A percentile compares a stretch with the other conserved stretches of the same genome.
Conservation (phyloP, 225 moss, liverwort and hornwort species). For the Thuidium tamariscinum region DNA sequence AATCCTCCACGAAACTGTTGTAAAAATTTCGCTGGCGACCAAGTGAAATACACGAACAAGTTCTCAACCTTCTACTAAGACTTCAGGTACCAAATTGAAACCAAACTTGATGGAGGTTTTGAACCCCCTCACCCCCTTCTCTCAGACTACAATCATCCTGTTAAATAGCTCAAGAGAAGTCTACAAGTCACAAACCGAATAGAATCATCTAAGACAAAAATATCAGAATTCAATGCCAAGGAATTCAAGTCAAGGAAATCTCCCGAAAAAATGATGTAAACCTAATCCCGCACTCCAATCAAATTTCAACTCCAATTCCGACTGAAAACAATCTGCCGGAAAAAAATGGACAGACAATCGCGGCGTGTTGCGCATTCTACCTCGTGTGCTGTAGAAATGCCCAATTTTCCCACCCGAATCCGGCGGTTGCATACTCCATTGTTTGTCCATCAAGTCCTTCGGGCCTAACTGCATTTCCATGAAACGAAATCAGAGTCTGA, state of each 20-base stretch:
- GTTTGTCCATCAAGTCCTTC: conserved; percentile 52
- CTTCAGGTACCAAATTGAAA: background rate
- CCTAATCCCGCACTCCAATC: background rate
- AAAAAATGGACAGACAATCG: background rate
- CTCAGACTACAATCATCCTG: background rate
- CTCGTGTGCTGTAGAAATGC: conserved; percentile 45
- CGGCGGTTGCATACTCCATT: conserved; percentile 24
- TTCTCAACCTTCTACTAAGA: background rate
- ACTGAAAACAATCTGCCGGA: background rate
- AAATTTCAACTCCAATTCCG: background rate
- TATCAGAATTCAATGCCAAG: background rate
- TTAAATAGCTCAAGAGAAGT: background rate
- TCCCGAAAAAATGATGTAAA: background rate
- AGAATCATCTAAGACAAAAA: background rate
- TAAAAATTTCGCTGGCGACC: background rate
- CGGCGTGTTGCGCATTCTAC: background rate
- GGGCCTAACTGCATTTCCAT: conserved; percentile 28
- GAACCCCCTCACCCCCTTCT: background rate
- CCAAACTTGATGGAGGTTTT: background rate
- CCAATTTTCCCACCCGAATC: conserved; percentile 24
- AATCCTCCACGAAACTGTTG: background rate
- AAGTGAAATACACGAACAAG: background rate
- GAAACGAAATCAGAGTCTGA: background rate
- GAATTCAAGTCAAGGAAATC: background rate
- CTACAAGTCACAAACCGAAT: background rate